These are phyloP conservation scores for Endotrypanum monterogeii DNA, from an alignment of 208 protist genomes.

Conservation along the genomic window DNA sequence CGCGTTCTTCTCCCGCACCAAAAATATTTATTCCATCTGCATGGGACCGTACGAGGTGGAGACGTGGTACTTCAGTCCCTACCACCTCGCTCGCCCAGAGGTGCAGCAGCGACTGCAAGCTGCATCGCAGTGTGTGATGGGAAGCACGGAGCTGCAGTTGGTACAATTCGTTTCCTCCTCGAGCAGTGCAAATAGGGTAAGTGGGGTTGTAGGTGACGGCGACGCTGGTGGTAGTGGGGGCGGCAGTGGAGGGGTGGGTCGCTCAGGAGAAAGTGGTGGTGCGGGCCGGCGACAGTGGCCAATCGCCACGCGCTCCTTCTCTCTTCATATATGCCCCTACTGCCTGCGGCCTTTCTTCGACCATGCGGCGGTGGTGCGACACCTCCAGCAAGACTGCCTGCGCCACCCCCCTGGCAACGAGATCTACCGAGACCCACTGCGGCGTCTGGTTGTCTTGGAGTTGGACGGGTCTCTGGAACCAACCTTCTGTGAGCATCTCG, in stretches of 20 bases:
- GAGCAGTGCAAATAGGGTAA: not conserved
- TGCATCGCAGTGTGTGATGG: slow-evolving; percentile 48
- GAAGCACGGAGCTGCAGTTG: slow-evolving; percentile 61
- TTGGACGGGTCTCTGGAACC: slow-evolving; percentile 96
- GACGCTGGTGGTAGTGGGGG: slow-evolving; percentile 11
- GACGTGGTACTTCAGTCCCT: slow-evolving; percentile 98
- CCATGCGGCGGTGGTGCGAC: slow-evolving; percentile 75
- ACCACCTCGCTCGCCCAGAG: slow-evolving; percentile 86
- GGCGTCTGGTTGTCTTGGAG: slow-evolving; percentile 95
- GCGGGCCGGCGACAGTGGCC: slow-evolving; percentile 15
- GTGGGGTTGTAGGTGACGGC: not conserved
- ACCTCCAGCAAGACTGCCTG: slow-evolving; percentile 82
- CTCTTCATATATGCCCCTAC: slow-evolving; percentile 98
- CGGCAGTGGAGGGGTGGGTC: not conserved
- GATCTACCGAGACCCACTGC: slow-evolving; percentile 87
- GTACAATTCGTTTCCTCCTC: slow-evolving; percentile 13
- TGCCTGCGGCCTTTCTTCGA: slow-evolving; percentile 96
- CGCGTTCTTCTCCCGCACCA: slow-evolving; percentile 91
- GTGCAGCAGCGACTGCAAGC: slow-evolving; percentile 61
- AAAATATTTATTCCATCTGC: slow-evolving; percentile 97
- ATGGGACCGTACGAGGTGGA: slow-evolving; percentile 96
- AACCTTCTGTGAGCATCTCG: slow-evolving; percentile 98
- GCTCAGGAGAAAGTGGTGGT: not conserved
- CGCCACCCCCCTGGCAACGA: slow-evolving; percentile 92
- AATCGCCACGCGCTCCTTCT: slow-evolving; percentile 51